Percentiles rank a stretch among this genome's conserved stretches.
Conservation (phyloP, 2,329 filamentous ascomycete genomes). For the Colletotrichum sp. region DNA sequence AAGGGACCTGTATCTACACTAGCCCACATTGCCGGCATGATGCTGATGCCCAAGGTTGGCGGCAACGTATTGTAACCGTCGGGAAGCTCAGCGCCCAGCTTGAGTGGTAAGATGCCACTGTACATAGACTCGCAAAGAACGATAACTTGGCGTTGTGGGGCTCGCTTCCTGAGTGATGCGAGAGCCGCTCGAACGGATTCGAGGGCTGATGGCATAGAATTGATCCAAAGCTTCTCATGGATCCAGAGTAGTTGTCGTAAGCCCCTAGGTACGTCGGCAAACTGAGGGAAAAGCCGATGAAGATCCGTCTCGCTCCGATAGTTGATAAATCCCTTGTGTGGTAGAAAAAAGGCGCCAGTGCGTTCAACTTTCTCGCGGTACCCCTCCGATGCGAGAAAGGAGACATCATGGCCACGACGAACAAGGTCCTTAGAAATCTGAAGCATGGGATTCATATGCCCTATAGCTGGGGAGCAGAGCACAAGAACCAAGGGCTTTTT, state of each 20-base stretch:
- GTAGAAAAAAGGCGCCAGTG: constrained; percentile 38
- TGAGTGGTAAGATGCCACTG: constrained; percentile 40
- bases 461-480: neutral
- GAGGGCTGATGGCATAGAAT: neutral
- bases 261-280: constrained; percentile 12
- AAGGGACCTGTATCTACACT: constrained; percentile 44
- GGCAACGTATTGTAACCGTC: constrained; percentile 37
- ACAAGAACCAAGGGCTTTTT: neutral
- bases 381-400: constrained; percentile 34
- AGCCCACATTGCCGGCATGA: constrained; percentile 36
- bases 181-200: constrained; percentile 27
- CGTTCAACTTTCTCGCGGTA: constrained; percentile 33
- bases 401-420: constrained; percentile 27
- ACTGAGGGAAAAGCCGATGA: neutral
- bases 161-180: constrained; percentile 31
- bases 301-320: neutral
- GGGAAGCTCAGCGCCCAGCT: constrained; percentile 39
- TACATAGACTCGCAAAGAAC: constrained; percentile 44
- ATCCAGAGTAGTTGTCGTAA: constrained; percentile 12
- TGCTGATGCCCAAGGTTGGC: constrained; percentile 41
- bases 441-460: neutral
- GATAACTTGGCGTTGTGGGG: constrained; percentile 41
- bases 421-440: neutral
- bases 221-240: neutral
- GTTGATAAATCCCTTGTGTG: neutral